Conservation (phyloP, 768 basidiomycete species). For the Suillus placidus region DNA sequence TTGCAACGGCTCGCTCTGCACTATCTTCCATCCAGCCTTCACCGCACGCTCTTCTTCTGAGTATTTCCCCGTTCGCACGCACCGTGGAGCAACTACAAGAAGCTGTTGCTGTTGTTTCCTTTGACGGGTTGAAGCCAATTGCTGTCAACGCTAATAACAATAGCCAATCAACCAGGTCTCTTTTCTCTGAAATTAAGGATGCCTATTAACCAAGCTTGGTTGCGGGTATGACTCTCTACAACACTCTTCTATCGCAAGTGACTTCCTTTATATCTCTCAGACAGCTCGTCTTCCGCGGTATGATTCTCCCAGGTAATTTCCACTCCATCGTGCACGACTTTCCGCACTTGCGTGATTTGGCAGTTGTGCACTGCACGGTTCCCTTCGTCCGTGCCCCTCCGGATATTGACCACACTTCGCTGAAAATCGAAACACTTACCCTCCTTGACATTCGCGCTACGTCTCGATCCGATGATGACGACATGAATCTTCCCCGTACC, state of each 20-base stretch:
- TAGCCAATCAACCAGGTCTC: constrained; percentile 12
- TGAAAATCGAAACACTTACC: constrained; percentile 47
- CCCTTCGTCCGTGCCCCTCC: constrained; percentile 27
- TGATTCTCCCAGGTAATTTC: constrained; percentile 40
- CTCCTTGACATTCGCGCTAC: constrained; percentile 37
- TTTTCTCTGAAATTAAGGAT: constrained; percentile 9
- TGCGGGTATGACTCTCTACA: constrained; percentile 27
- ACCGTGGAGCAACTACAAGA: constrained; percentile 31
- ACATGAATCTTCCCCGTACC: constrained; percentile 1
- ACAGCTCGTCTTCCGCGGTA: constrained; percentile 39
- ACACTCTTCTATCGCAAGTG: constrained; percentile 24
- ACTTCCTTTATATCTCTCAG: constrained; percentile 37
- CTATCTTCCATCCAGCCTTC: constrained; percentile 15
- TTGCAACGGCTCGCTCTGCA: constrained; percentile 7
- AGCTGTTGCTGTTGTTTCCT: constrained; percentile 26
- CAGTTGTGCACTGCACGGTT: constrained; percentile 43
- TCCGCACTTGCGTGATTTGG: constrained; percentile 40
- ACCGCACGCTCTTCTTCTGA: constrained; percentile 20
- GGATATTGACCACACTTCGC: constrained; percentile 31
- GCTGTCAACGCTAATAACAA: constrained; percentile 1
- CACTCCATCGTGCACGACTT: constrained; percentile 41
- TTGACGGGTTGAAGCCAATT: constrained; percentile 17
- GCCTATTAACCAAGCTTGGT: constrained; percentile 28
- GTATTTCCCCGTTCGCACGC: constrained; percentile 9
- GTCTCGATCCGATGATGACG: constrained; percentile 18